Conservation (phyloP, 169 alveolate genomes). For the Eimeria tenella region DNA sequence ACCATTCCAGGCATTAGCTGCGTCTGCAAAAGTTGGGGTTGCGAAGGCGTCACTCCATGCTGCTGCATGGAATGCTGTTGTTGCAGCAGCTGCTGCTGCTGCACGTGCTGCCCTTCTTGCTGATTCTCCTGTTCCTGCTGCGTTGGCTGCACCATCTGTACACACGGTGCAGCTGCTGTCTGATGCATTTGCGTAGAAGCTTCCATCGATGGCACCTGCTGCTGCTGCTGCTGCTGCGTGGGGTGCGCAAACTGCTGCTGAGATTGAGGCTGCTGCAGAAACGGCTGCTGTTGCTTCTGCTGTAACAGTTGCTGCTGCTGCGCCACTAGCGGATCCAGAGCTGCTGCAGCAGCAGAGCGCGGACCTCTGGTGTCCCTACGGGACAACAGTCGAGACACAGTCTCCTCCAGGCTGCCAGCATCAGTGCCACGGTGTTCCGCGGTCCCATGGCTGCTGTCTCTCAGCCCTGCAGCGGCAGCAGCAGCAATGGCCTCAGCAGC, state of each 20-base stretch:
- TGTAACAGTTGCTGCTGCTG: slow-evolving; percentile 57
- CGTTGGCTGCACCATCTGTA: background rate
- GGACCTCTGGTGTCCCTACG: slow-evolving; percentile 29
- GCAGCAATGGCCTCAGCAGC: slow-evolving; percentile 65
- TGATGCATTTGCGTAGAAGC: background rate
- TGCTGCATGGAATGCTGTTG: slow-evolving; percentile 2
- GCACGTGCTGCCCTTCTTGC: background rate
- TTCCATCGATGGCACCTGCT: background rate
- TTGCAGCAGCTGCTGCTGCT: slow-evolving; percentile 44
- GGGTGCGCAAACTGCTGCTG: slow-evolving; percentile 27
- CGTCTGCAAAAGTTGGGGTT: background rate
- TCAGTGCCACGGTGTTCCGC: background rate
- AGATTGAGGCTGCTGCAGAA: slow-evolving; percentile 24
- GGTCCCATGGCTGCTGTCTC: slow-evolving; percentile 29
- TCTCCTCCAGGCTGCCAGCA: slow-evolving; percentile 29
- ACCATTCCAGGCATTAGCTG: background rate
- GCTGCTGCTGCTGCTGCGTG: slow-evolving; percentile 42
- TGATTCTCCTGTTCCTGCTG: slow-evolving; percentile 20
- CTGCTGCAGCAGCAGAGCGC: slow-evolving; percentile 62
- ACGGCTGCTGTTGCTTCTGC: slow-evolving; percentile 52
- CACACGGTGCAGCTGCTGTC: background rate
- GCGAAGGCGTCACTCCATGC: slow-evolving; percentile 16
- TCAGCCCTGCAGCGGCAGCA: slow-evolving; percentile 47
- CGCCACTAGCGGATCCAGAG: slow-evolving; percentile 38
- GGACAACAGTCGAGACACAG: slow-evolving; percentile 3